These are phyloP conservation scores for Trichocladium uniseriatum DNA, from an alignment of 495 filamentous ascomycete species.

Conservation along the genomic window DNA sequence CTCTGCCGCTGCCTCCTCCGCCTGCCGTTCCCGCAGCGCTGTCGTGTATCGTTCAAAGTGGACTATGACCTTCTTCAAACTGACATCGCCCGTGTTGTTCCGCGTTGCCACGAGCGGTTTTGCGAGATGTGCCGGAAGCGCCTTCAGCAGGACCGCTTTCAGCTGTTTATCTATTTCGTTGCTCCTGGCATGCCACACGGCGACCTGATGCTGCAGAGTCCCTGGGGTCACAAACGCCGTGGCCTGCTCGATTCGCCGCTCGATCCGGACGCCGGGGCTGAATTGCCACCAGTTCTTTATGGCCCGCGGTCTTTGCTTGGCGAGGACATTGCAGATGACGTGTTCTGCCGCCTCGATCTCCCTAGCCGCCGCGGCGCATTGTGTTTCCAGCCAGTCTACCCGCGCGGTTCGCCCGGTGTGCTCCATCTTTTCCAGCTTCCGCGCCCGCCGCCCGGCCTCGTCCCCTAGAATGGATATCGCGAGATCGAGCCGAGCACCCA, in stretches of 20 bases:
- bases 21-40: not conserved
- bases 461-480: not conserved
- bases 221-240: not conserved
- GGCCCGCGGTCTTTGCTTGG: not conserved
- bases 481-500: not conserved
- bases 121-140: not conserved
- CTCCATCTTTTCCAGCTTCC: not conserved
- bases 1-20: not conserved
- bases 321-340: not conserved
- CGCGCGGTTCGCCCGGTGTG: not conserved
- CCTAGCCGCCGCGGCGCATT: not conserved
- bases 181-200: not conserved
- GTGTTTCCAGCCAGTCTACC: constrained; percentile 2
- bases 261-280: not conserved
- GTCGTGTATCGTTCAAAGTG: not conserved
- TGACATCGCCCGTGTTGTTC: not conserved
- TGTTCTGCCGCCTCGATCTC: not conserved
- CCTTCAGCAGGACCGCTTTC: not conserved
- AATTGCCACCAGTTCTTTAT: not conserved
- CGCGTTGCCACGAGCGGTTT: not conserved
- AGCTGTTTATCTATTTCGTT: constrained; percentile 1
- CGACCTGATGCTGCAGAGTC: not conserved
- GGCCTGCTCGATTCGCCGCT: too few species aligned
- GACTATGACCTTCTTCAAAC: not conserved
- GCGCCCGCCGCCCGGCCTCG: not conserved